phyloP scores from a whole-genome alignment of 371 early-diverging fungal species.

The Racocetra persica region DNA sequence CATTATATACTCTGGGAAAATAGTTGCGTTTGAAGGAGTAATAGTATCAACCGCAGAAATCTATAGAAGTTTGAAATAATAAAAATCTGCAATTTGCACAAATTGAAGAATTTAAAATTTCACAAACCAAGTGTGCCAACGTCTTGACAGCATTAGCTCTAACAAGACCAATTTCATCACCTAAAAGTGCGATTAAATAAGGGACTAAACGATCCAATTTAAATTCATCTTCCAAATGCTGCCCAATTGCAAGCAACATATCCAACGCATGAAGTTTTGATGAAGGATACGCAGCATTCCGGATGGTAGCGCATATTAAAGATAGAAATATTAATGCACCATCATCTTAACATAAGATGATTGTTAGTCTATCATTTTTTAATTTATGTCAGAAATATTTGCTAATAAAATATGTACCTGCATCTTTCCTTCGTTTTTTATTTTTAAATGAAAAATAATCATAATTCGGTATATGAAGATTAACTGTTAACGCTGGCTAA shows the following conservation, averaged over 20 bases:
- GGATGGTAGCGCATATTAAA: slow-evolving; percentile 72
- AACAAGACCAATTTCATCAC: slow-evolving; percentile 76
- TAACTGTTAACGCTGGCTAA: slow-evolving; percentile 9
- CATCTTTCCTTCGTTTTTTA: neutral
- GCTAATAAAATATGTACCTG: neutral
- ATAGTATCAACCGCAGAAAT: slow-evolving; percentile 79
- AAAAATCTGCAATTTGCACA: neutral
- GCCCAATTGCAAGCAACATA: slow-evolving; percentile 72
- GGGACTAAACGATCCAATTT: slow-evolving; percentile 87
- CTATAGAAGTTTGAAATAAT: slow-evolving; percentile 47
- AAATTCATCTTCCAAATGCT: slow-evolving; percentile 74
- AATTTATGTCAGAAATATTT: neutral
- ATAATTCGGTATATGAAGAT: slow-evolving; percentile 37
- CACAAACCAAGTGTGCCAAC: slow-evolving; percentile 73
- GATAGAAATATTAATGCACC: slow-evolving; percentile 69
- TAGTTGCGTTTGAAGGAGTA: slow-evolving; percentile 80
- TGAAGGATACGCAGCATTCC: slow-evolving; percentile 76
- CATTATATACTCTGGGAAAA: slow-evolving; percentile 91
- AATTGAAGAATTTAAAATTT: neutral
- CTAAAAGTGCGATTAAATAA: slow-evolving; percentile 75
- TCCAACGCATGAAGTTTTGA: slow-evolving; percentile 81
- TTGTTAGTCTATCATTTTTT: neutral
- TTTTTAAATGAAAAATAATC: neutral
- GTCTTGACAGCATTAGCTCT: slow-evolving; percentile 77
- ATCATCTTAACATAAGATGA: slow-evolving; percentile 50